These are phyloP conservation scores for Zalerion maritima DNA, from an alignment of 495 filamentous ascomycete species.

Conservation along the genomic window DNA sequence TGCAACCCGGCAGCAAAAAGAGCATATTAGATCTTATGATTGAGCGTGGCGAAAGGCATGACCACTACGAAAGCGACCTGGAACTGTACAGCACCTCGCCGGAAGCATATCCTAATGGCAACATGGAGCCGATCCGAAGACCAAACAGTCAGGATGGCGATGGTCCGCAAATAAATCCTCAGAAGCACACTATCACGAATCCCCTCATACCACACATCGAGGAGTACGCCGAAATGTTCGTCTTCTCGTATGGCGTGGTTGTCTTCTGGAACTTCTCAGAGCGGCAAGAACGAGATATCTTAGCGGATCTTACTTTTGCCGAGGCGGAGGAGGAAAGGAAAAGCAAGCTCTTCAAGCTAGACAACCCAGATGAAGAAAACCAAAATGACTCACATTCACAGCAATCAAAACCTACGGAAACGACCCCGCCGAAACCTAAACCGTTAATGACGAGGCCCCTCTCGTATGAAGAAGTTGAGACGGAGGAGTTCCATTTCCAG, in stretches of 20 bases:
- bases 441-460: slow-evolving; percentile 55
- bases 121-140: slow-evolving; percentile 10
- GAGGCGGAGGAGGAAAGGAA: slow-evolving; percentile 39
- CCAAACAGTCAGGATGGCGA: slow-evolving; percentile 14
- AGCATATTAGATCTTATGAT: slow-evolving; percentile 91
- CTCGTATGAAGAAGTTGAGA: slow-evolving; percentile 82
- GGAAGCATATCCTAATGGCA: no score
- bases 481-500: slow-evolving; percentile 97
- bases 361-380: no score
- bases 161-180: no score
- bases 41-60: slow-evolving; percentile 76
- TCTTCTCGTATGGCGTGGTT: slow-evolving; percentile 93
- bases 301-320: slow-evolving; percentile 90
- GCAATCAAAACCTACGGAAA: slow-evolving; percentile 23
- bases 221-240: slow-evolving; percentile 71
- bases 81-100: no score
- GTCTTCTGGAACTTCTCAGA: slow-evolving; percentile 99
- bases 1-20: slow-evolving; percentile 77
- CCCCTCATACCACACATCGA: no score
- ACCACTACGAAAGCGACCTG: slow-evolving; percentile 82
- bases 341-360: no score
- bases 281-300: slow-evolving; percentile 86
- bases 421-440: slow-evolving; percentile 25
- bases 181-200: no score
- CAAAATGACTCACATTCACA: not conserved